Evolutionary conservation across 441 rosid genomes (phyloP).

Genomic region (Croton laevigatus): DNA sequence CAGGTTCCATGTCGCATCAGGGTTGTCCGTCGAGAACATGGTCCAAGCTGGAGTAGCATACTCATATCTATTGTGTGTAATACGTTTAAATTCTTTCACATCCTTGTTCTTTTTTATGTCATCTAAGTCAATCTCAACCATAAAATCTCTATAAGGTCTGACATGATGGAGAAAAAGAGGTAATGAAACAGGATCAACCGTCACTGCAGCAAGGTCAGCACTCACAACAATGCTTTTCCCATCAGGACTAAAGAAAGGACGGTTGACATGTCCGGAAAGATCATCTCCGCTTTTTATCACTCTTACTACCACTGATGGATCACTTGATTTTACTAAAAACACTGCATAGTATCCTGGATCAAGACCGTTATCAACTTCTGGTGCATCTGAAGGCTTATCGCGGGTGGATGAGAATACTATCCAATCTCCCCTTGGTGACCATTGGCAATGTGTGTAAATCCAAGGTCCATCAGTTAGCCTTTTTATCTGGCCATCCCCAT

Average conservation of each 20-base stretch:
- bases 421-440: constrained; percentile 1
- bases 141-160: constrained; percentile 2
- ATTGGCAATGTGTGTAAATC: neutral
- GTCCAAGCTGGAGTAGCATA: neutral
- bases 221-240: neutral
- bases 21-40: neutral
- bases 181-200: neutral
- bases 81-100: neutral
- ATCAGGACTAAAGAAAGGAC: too few relatives aligned
- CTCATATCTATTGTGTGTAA: constrained; percentile 4
- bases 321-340: neutral
- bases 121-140: neutral
- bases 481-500: neutral
- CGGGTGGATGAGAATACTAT: constrained; percentile 4
- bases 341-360: neutral
- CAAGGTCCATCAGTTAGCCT: constrained; percentile 2
- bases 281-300: constrained; percentile 2
- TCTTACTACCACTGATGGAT: neutral
- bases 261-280: constrained; percentile 5
- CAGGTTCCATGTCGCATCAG: neutral
- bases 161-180: neutral
- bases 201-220: constrained; percentile 4
- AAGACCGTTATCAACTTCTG: neutral
- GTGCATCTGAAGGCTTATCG: constrained; percentile 2
- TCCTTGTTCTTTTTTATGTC: neutral